Conservation (phyloP, 805 yeast genomes). For the Saturnispora besseyi region DNA sequence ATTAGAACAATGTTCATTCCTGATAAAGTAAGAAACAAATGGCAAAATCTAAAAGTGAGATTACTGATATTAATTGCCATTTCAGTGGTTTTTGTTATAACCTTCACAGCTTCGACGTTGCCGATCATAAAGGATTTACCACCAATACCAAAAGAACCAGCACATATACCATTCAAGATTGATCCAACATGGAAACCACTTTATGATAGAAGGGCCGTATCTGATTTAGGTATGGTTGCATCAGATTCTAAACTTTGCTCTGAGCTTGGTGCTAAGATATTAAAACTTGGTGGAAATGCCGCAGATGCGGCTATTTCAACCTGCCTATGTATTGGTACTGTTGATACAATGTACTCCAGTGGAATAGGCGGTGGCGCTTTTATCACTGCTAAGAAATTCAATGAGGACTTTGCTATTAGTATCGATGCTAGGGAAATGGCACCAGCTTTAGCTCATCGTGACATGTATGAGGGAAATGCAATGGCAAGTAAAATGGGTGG, state of each 20-base stretch:
- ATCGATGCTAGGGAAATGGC: conserved; percentile 90
- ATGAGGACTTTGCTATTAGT: conserved; percentile 41
- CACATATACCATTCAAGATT: conserved; percentile 23
- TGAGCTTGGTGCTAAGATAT: conserved; percentile 46
- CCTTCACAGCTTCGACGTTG: no score
- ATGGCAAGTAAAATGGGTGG: conserved; percentile 66
- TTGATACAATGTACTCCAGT: conserved; percentile 78
- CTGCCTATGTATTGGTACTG: conserved; percentile 78
- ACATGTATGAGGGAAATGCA: conserved; percentile 51
- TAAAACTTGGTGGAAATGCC: conserved; percentile 61
- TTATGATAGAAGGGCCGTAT: conserved; percentile 30
- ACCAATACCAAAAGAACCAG: conserved; percentile 18
- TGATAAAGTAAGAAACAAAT: background rate
- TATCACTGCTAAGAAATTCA: conserved; percentile 38
- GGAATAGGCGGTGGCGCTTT: conserved; percentile 95
- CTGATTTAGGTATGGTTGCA: conserved; percentile 53
- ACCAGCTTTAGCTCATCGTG: conserved; percentile 49
- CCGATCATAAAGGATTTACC: background rate
- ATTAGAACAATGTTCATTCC: conserved; percentile 8
- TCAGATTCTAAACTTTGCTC: conserved; percentile 61
- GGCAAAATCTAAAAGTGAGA: background rate
- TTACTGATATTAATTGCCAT: no score
- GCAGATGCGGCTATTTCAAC: conserved; percentile 92
- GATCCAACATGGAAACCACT: conserved; percentile 39
- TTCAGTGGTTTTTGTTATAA: background rate